These are phyloP conservation scores for Infundibulicybe gibba DNA, from an alignment of 768 basidiomycete species.

Conservation along the genomic window DNA sequence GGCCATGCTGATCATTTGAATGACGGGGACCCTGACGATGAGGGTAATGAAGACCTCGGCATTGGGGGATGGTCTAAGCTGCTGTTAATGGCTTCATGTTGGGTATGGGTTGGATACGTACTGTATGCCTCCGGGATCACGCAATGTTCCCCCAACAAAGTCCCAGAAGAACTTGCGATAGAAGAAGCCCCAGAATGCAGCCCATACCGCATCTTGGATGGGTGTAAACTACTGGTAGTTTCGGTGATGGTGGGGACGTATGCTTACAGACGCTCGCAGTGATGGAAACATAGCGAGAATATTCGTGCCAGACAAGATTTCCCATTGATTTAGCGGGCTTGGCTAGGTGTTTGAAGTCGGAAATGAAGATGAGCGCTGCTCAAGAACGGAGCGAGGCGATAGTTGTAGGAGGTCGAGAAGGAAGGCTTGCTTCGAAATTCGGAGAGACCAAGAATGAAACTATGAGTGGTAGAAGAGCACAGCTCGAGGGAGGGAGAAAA, in stretches of 20 bases:
- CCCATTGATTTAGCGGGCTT: slow-evolving; percentile 76
- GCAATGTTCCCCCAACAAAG: slow-evolving; percentile 78
- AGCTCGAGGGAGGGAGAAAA: slow-evolving; percentile 29
- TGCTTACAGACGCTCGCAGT: slow-evolving; percentile 72
- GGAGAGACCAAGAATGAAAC: slow-evolving; percentile 21
- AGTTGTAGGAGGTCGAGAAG: slow-evolving; percentile 11
- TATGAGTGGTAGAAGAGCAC: slow-evolving; percentile 27
- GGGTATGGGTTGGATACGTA: slow-evolving; percentile 15
- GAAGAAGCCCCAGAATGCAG: slow-evolving; percentile 72
- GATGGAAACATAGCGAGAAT: slow-evolving; percentile 65
- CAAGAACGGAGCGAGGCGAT: slow-evolving; percentile 13
- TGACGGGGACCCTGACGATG: slow-evolving; percentile 74
- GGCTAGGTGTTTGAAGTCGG: slow-evolving; percentile 5
- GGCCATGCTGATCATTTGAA: slow-evolving; percentile 67
- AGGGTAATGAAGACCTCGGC: slow-evolving; percentile 63
- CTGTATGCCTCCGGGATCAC: slow-evolving; percentile 79
- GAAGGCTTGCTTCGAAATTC: slow-evolving; percentile 17
- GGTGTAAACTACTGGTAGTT: slow-evolving; percentile 6
- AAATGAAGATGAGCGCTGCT: slow-evolving; percentile 10
- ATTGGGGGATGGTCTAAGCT: slow-evolving; percentile 52
- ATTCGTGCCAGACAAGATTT: slow-evolving; percentile 78
- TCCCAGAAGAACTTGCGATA: slow-evolving; percentile 98
- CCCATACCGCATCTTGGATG: slow-evolving; percentile 71
- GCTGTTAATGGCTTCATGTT: neutral
- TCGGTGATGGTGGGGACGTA: neutral